Conservation (phyloP, 177 flowering plant genomes). For the Vitis hybrid region DNA sequence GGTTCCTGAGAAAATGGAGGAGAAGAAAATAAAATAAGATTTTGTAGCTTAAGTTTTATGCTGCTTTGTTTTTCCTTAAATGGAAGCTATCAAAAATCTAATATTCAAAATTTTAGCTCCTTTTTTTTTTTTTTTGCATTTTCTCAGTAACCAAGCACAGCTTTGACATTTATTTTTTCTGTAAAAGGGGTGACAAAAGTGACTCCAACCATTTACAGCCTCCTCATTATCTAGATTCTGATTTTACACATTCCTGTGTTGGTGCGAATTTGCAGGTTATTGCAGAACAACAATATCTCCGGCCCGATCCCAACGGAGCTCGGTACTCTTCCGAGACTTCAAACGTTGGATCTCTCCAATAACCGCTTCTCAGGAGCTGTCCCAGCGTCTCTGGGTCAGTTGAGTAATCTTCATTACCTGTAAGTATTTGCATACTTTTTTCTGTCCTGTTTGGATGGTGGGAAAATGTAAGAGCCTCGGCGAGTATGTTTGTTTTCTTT, state of each 20-base stretch:
- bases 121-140: neutral
- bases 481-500: too few species aligned
- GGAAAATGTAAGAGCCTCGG: conserved; percentile 3
- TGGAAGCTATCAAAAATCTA: neutral
- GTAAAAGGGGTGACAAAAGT: too few species aligned
- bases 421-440: conserved; percentile 31
- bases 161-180: neutral
- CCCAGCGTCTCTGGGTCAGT: conserved; percentile 57
- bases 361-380: conserved; percentile 59
- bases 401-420: conserved; percentile 70
- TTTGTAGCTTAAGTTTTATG: neutral
- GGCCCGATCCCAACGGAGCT: conserved; percentile 75
- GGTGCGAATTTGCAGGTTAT: conserved; percentile 40
- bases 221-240: neutral
- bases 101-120: neutral
- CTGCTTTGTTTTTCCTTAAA: neutral
- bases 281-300: conserved; percentile 84
- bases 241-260: neutral
- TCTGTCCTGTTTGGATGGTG: conserved; percentile 5
- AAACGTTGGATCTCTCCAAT: conserved; percentile 84
- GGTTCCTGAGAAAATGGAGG: conserved; percentile 1
- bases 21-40: neutral
- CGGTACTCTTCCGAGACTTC: conserved; percentile 62
- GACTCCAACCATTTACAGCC: too few species aligned
- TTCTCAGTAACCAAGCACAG: neutral